Evolutionary conservation across 352 stramenopile genomes (phyloP), one percentile per base, ranked within the genome.

Genomic region (Globisporangium polare): DNA sequence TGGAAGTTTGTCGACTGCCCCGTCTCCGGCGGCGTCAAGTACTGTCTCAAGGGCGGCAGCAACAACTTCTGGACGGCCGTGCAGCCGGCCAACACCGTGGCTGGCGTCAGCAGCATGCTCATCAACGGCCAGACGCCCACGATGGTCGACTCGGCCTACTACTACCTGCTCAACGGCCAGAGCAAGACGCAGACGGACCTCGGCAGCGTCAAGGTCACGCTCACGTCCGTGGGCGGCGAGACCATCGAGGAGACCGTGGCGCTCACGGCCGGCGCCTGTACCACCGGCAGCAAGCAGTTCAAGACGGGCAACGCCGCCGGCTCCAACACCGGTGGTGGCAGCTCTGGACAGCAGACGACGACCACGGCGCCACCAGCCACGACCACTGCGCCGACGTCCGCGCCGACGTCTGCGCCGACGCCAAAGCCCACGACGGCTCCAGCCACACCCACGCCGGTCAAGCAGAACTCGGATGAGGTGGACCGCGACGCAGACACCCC

Each of bases 121-220:
- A 77, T 81, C 65, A 81, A 81, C 58, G 70, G 73, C 51, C 47
- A 65, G 27, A 49, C 43, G 20, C 72, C 83, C 7, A 76, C 58
- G 2, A 86, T 90, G 78, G 62, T 90, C 6, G 71, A 61, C 37
- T 88, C 80, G 27, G 83, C 82, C 20, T 90, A 85, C 65, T 90
- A 89, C 68, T 90, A 80, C 61, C 59, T 86, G 22, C 50, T 85
- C 10, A 73, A 88, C 37, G 75, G 75, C 13, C 33, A 73, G 2
- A 73, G 75, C 20, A 53, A 47, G 33, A 46, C 50, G 13, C 54
- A 71, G 51, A 65, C 65, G 0, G 76, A 83, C 49, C 64, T 82
- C 8, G 58, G 60, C 26, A 66, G 52, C 22, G 64, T 83, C 42
- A 67, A 58, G 26, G 65, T 84, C 29, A 74, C 70, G 29, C 62